Evolutionary conservation across 1,284 basidiomycete species (phyloP).

Genomic region (Tranzscheliella williamsii): DNA sequence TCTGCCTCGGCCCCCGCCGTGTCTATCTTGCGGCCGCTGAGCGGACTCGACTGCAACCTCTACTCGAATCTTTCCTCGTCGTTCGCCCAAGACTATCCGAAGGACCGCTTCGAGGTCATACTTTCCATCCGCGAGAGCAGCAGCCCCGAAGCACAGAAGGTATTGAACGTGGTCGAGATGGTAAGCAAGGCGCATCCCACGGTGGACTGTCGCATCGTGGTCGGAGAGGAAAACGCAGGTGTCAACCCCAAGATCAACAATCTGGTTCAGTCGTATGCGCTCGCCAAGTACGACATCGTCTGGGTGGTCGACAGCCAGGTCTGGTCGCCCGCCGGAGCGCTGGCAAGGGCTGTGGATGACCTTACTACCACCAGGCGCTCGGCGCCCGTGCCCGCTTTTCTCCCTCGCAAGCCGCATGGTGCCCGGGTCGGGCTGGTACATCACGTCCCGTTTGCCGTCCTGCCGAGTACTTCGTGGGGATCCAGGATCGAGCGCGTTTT

Average conservation of each 20-base stretch:
- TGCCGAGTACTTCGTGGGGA: conserved; percentile 67
- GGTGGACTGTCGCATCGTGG: conserved; percentile 43
- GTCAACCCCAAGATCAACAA: conserved; percentile 99
- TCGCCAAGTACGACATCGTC: conserved; percentile 82
- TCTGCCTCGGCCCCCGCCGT: conserved; percentile 58
- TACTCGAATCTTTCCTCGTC: conserved; percentile 53
- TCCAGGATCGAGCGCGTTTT: conserved; percentile 90
- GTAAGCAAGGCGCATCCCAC: conserved; percentile 48
- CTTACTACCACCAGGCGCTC: conserved; percentile 62
- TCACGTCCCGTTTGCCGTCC: conserved; percentile 88
- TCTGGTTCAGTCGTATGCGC: conserved; percentile 76
- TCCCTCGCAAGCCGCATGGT: conserved; percentile 30
- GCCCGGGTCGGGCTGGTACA: conserved; percentile 79
- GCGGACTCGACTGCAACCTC: conserved; percentile 57
- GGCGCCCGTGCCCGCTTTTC: conserved; percentile 47
- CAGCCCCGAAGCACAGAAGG: conserved; percentile 44
- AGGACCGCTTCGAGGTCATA: conserved; percentile 52
- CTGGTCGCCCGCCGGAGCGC: conserved; percentile 75
- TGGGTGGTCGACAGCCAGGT: conserved; percentile 98
- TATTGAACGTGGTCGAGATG: conserved; percentile 45
- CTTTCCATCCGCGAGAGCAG: conserved; percentile 44
- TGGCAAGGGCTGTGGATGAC: conserved; percentile 81
- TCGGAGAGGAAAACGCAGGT: conserved; percentile 67
- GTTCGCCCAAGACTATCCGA: conserved; percentile 55
- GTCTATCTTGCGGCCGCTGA: conserved; percentile 55